These are phyloP conservation scores for Salix viminalis DNA, from an alignment of 345 rosid genomes.

Conservation along the genomic window DNA sequence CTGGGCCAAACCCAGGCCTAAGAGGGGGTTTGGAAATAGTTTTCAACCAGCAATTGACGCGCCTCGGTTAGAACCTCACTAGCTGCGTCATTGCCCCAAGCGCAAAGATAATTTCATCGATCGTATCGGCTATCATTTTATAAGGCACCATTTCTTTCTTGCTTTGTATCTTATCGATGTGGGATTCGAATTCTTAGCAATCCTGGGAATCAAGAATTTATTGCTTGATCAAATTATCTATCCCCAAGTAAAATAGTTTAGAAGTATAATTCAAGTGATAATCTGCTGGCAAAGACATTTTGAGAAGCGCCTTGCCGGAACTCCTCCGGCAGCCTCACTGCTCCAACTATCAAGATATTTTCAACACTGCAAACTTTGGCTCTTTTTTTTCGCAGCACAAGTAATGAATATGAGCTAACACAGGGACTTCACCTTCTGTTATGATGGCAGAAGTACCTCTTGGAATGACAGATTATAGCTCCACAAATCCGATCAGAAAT, in stretches of 20 bases:
- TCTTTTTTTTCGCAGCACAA: neutral
- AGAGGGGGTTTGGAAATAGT: slow-evolving; percentile 44
- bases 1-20: slow-evolving; percentile 32
- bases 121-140: too few species aligned
- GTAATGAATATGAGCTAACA: neutral
- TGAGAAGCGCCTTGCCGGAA: neutral
- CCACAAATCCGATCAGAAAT: neutral
- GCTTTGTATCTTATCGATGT: too few species aligned
- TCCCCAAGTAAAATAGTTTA: too few species aligned
- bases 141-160: too few species aligned
- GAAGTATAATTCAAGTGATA: too few species aligned
- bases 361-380: neutral
- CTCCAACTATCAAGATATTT: neutral
- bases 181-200: too few species aligned
- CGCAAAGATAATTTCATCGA: too few species aligned
- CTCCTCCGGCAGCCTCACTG: neutral
- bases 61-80: slow-evolving; percentile 23
- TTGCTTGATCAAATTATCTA: too few species aligned
- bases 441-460: neutral
- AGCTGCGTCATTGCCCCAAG: slow-evolving; percentile 34
- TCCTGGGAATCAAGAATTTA: too few species aligned
- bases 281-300: too few species aligned
- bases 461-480: neutral
- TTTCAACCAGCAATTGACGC: slow-evolving; percentile 44
- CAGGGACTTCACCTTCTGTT: neutral